Base-by-base conservation (phyloP, 73 alveolate species). In the Durusdinium trenchii region DNA sequence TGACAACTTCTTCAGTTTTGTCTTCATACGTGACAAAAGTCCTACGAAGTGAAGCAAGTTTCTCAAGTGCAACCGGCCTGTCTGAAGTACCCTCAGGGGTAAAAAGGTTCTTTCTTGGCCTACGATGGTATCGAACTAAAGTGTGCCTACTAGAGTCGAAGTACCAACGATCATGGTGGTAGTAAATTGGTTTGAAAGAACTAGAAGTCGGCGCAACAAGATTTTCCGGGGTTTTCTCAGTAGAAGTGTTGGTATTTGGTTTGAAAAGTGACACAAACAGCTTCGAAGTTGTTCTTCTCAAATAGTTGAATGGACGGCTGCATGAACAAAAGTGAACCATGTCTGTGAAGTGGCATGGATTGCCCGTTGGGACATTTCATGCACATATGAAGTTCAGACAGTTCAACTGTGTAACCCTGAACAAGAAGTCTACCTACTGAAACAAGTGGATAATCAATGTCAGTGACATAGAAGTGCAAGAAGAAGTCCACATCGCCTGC, bases 321-420 rank as follows among this genome's bases (percentile, higher is more conserved):
- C 87, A 76, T 76, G 60, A 76, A 76, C 87, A 76, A 42, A 38
- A 76, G 60, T 43, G 87, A 76, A 10, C 87, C 87, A 76, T 43
- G 60, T 26, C 79, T 18, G 28, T 57, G 69, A 57, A 57, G 69
- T 71, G 48, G 48, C 18, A n/a, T n/a, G 18, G 18, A 3, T 6
- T 38, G 18, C 6, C 84, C 28, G 51, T 28, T 3, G 48, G 84
- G 84, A 36, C 52, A 71, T n/a, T 18, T 71, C 84, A 71, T 6
- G 51, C 48, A 6, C 84, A n/a, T 35, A 3, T 35, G 52, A 32
- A 36, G 18, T n/a, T 3, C 6, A 6, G 52, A 36, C 18, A 35
- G 48, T 35, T 38, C 48, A 18, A 46, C 91, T 3, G 3, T 45
- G 46, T 26, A 81, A 3, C 91, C 91, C 32, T 81, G 91, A 26